Evolutionary conservation across 2,329 filamentous ascomycete genomes (phyloP), one percentile per base, ranked within the genome.

Genomic region (Curvularia sp.): DNA sequence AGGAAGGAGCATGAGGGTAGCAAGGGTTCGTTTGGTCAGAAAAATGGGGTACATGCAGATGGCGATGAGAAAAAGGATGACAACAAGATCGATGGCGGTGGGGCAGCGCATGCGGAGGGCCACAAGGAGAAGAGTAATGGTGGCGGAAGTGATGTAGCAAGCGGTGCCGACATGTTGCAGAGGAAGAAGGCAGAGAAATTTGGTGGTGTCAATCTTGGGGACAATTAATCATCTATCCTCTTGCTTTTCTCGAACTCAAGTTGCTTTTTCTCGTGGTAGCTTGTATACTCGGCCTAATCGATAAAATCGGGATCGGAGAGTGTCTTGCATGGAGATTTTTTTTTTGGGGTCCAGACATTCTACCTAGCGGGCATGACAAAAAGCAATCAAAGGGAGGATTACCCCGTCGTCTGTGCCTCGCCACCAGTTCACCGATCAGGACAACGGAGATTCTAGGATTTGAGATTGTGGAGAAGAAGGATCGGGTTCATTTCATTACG

Each of bases 171-270:
- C 8, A 41, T 55, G 47, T 19, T 60, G 7, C 49, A 56, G 19
- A 52, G 63, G 36, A 43, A 58, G 13, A 60, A 59, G 42, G 63
- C 63, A n/a, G 59, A 61, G 51, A 65, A 65, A 36, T 62, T 60
- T 34, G 59, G 59, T 4, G 59, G 59, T 4, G 61, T 60, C 15
- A 61, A 64, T 32, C 46, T 65, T n/a, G 55, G 53, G 9, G 34
- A 41, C 15, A 18, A 32, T 19, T 30, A 53, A 21, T 13, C 18
- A 5, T 21, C 4, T 15, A 3, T 3, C 10, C 18, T 47, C 12
- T 47, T 19, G 9, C 13, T n/a, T 30, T 19, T 19, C 27, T 18
- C 42, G 1, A 3, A 28, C 3, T 19, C 0, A 9, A 1, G 9
- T 46, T 43, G 41, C 27, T 46, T 46, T 19, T 28, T 46, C 25